phyloP scores from a whole-genome alignment of 495 filamentous ascomycete species.

The Terfezia boudieri region DNA sequence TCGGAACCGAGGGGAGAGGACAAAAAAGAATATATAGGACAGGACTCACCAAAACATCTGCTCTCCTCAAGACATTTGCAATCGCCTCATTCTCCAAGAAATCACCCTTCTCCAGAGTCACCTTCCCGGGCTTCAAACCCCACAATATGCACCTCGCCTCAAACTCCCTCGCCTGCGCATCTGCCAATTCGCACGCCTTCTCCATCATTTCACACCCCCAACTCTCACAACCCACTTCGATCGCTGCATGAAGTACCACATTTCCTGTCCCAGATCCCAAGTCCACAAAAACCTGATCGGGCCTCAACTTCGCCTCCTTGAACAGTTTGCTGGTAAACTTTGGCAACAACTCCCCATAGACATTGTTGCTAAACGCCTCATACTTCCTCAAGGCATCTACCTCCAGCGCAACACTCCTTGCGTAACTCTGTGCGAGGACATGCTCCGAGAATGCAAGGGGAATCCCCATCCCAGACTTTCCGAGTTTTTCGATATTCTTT shows the following conservation, averaged over 20 bases:
- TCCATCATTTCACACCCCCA: slow-evolving; percentile 95
- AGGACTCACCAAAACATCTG: slow-evolving; percentile 44
- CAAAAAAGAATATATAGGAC: background rate
- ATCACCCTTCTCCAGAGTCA: slow-evolving; percentile 63
- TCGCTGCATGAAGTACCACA: slow-evolving; percentile 79
- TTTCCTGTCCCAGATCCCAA: slow-evolving; percentile 90
- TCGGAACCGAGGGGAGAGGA: background rate
- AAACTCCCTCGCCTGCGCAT: slow-evolving; percentile 73
- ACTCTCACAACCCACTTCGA: slow-evolving; percentile 81
- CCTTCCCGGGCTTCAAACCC: slow-evolving; percentile 59
- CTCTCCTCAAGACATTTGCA: slow-evolving; percentile 45
- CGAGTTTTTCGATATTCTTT: slow-evolving; percentile 38
- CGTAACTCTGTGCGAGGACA: slow-evolving; percentile 73
- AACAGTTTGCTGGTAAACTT: slow-evolving; percentile 56
- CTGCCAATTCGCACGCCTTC: slow-evolving; percentile 62
- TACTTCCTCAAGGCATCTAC: slow-evolving; percentile 64
- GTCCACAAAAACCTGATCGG: slow-evolving; percentile 71
- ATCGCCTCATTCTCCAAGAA: slow-evolving; percentile 58
- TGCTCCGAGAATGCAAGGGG: slow-evolving; percentile 48
- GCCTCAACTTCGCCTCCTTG: slow-evolving; percentile 51
- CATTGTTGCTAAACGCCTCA: slow-evolving; percentile 67
- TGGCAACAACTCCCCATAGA: slow-evolving; percentile 81
- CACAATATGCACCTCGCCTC: slow-evolving; percentile 62
- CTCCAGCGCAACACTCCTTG: slow-evolving; percentile 72
- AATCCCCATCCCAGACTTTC: slow-evolving; percentile 26